These are phyloP conservation scores for Aspergillus fumigatus DNA, from an alignment of 2,329 filamentous ascomycete genomes.

Conservation along the genomic window DNA sequence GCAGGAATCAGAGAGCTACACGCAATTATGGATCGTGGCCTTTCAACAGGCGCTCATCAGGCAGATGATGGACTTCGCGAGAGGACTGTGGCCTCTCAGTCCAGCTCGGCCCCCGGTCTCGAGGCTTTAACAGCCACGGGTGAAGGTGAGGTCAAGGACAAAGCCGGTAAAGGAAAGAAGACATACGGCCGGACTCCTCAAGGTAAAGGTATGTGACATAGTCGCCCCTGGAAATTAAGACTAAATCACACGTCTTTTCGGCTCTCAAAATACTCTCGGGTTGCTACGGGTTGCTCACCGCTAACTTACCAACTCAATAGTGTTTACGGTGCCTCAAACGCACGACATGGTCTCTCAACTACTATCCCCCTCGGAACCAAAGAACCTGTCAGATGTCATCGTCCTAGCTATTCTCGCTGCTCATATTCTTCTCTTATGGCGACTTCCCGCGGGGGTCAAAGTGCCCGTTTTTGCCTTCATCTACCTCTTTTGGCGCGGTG, in stretches of 20 bases:
- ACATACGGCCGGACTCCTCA: slow-evolving; percentile 89
- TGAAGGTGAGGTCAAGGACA: slow-evolving; percentile 42
- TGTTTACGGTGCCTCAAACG: slow-evolving; percentile 91
- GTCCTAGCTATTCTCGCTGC: slow-evolving; percentile 73
- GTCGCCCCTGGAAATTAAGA: not conserved
- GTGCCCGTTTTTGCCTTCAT: slow-evolving; percentile 73
- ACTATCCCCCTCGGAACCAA: slow-evolving; percentile 87
- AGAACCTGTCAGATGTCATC: slow-evolving; percentile 81
- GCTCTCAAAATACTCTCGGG: not conserved
- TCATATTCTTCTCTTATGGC: slow-evolving; percentile 70
- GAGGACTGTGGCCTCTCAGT: slow-evolving; percentile 37
- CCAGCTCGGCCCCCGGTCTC: slow-evolving; percentile 44
- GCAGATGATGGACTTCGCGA: slow-evolving; percentile 44
- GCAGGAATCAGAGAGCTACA: not conserved
- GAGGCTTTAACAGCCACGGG: slow-evolving; percentile 36
- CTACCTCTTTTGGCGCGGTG: slow-evolving; percentile 87
- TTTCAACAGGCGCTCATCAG: slow-evolving; percentile 34
- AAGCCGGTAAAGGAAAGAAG: slow-evolving; percentile 58
- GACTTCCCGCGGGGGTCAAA: slow-evolving; percentile 64
- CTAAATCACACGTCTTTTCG: not conserved
- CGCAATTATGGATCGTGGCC: slow-evolving; percentile 34
- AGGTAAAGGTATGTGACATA: slow-evolving; percentile 68
- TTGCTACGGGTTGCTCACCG: not conserved
- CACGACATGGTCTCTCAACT: slow-evolving; percentile 99
- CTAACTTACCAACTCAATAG: slow-evolving; percentile 46